Conservation (phyloP, 371 early-diverging fungal genomes). For the Catenaria anguillulae region DNA sequence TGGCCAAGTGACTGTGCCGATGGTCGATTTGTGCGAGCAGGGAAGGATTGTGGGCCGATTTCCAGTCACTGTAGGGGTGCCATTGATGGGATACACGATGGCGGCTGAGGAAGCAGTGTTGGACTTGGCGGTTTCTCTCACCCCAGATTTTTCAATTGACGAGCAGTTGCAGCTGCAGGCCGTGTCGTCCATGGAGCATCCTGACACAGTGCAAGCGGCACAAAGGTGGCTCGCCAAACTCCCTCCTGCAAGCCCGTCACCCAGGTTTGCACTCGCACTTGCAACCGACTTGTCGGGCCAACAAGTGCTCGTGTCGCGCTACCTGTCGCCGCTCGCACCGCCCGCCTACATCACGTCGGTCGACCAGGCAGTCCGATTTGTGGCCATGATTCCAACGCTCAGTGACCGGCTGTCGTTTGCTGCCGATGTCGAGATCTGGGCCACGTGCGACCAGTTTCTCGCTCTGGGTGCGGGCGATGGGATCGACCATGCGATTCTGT, state of each 20-base stretch:
- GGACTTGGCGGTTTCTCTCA: background rate
- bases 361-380: background rate
- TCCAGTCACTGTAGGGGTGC: background rate
- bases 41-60: background rate
- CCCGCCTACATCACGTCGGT: background rate
- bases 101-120: background rate
- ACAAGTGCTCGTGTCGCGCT: background rate
- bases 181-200: background rate
- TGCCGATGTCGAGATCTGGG: background rate
- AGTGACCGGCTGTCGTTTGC: conserved; percentile 6
- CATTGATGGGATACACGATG: background rate
- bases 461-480: conserved; percentile 5
- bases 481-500: background rate
- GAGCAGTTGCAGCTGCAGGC: background rate
- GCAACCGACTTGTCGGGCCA: background rate
- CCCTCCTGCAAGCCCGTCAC: background rate
- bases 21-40: background rate
- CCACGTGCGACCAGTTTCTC: background rate
- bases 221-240: background rate
- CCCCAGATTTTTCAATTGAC: background rate
- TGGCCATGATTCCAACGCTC: conserved; percentile 2
- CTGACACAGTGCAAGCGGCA: too few relatives aligned
- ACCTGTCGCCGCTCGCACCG: background rate
- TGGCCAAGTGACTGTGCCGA: background rate
- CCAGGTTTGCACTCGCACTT: background rate